Base-by-base conservation (phyloP, 768 basidiomycete species). In the Naganishia vaughanmartiniae region DNA sequence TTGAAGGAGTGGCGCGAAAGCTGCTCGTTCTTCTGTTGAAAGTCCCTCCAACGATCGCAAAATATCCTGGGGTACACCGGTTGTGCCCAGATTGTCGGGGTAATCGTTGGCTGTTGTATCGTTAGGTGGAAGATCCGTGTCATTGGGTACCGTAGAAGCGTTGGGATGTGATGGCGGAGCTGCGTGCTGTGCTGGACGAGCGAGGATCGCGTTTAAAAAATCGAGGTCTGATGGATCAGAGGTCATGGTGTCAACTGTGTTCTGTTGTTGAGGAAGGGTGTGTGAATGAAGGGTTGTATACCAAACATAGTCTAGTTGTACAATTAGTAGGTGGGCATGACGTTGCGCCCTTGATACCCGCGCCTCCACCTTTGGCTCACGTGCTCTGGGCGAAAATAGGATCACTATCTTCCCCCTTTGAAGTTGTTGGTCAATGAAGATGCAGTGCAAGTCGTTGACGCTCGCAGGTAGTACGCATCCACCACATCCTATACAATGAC, bases 1-100 rank as follows among this genome's bases (percentile, higher is more conserved):
- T 1, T 66, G 55, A 2, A 78, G 36, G 3, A 78, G 57, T 0
- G 78, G 76, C 45, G 72, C 54, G 34, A 78, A 70, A 17, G 71
- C 54, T 14, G 65, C 70, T 10, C 72, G 67, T 31, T 78, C 76
- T 39, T 60, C 63, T 15, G 69, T 66, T 2, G 77, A 72, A 0
- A 76, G 72, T 11, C 73, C 60, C 19, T 45, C 48, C 24, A 70
- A 31, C 17, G 46, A 53, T 30, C 36, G 30, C 15, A 45, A 24
- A 51, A 70, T 65, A 65, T 70, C 69, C 2, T 46, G 30, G 21
- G 69, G 69, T 21, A 70, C 51, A 15, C 51, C 69, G n/a, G 48
- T 28, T 6, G 48, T 51, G n/a, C 48, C 48, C 48, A 51, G n/a
- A 21, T 54, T 51, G 42, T 28, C 19, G 19, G 9, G 4, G 6